A percentile compares a stretch with the other conserved stretches of the same genome.
Evolutionary conservation across 1,284 basidiomycete genomes (phyloP).

Genomic region (Flammula alnicola): DNA sequence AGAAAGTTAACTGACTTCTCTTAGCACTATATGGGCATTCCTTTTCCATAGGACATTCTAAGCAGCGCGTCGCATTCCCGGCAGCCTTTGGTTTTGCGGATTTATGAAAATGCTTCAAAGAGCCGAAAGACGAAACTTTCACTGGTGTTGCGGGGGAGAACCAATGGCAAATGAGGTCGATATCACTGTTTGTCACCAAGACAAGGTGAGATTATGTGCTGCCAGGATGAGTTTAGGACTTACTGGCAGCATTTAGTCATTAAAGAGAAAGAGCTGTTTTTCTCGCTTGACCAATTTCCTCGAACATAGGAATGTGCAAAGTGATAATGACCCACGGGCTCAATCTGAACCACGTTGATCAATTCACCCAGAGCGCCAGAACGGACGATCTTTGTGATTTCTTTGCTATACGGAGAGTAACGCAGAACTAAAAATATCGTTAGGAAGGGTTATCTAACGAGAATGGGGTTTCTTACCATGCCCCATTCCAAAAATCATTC

Average conservation of each 20-base stretch:
- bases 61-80: slow-evolving; percentile 67
- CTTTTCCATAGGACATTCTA: slow-evolving; percentile 72
- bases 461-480: slow-evolving; percentile 58
- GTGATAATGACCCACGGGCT: slow-evolving; percentile 81
- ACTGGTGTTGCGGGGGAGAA: slow-evolving; percentile 65
- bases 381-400: slow-evolving; percentile 70
- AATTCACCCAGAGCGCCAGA: slow-evolving; percentile 76
- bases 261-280: slow-evolving; percentile 75
- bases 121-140: slow-evolving; percentile 83
- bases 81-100: slow-evolving; percentile 71
- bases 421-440: slow-evolving; percentile 64
- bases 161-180: slow-evolving; percentile 83
- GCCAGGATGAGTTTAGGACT: slow-evolving; percentile 22
- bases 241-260: slow-evolving; percentile 92
- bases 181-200: slow-evolving; percentile 61
- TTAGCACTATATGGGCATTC: slow-evolving; percentile 87
- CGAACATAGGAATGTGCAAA: slow-evolving; percentile 88
- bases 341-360: slow-evolving; percentile 78
- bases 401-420: slow-evolving; percentile 82
- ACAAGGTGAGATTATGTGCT: neutral
- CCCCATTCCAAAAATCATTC: slow-evolving; percentile 82
- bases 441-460: neutral
- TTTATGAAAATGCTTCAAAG: slow-evolving; percentile 79
- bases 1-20: slow-evolving; percentile 57
- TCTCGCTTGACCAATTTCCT: slow-evolving; percentile 79